Evolutionary conservation across 371 early-diverging fungal genomes (phyloP).

Genomic region (Globomyces sp.): DNA sequence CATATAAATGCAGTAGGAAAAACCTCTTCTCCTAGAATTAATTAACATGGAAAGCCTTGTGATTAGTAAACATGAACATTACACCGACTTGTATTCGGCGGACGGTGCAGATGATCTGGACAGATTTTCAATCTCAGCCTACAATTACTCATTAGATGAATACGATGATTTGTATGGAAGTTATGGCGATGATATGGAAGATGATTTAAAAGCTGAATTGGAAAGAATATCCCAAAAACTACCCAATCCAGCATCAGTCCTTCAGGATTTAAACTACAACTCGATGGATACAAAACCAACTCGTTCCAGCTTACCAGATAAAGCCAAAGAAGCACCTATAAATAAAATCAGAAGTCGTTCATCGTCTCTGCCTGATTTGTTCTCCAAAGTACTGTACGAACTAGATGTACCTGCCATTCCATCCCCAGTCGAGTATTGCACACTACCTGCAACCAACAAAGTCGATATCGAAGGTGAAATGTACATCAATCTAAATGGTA

Average conservation of each 20-base stretch:
- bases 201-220: no score
- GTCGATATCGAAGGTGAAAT: slow-evolving; percentile 7
- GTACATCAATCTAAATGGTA: slow-evolving; percentile 1
- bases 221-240: neutral
- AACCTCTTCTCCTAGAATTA: no score
- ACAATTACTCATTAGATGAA: no score
- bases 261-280: neutral
- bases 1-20: no score
- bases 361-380: slow-evolving; percentile 6
- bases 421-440: neutral
- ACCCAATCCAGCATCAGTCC: neutral
- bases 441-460: neutral
- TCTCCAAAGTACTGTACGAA: slow-evolving; percentile 2
- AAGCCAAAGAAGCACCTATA: neutral
- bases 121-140: no score
- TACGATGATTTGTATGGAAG: no score
- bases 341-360: neutral
- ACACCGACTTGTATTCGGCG: no score
- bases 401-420: slow-evolving; percentile 5
- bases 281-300: neutral
- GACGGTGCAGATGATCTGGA: no score
- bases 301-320: neutral
- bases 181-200: no score
- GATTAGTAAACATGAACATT: no score
- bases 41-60: no score